Evolutionary conservation across 164 flowering plant species (phyloP), one percentile per base, ranked within the genome.

Genomic region (Saururus chinensis): DNA sequence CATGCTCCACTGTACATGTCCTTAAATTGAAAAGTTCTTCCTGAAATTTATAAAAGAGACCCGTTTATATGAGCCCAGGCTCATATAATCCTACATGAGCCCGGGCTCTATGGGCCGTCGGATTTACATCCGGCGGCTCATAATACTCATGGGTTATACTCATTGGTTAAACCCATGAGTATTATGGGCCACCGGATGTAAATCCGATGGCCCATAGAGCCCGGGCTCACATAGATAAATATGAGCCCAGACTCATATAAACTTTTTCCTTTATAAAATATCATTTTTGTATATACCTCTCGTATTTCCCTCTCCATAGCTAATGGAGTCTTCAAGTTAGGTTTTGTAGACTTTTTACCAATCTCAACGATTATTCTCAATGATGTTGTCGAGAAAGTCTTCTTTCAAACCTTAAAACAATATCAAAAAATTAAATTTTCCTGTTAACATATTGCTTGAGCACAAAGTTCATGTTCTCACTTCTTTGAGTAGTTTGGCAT

Each of bases 381-480:
- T 51, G 19, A 5, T 20, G 19, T 51, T 16, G 19, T 6, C 54
- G 54, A 16, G 19, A 4, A 16, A 51, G 54, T 17, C 19, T 16
- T 26, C 59, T 23, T 7, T 57, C 40, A 57, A 57, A 57, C 8
- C 4, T 22, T 21, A 52, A 7, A 3, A 62, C 11, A 52, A 62
- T 52, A 19, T 35, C 58, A 17, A 7, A 20, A 19, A 62, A 52
- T n/a, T 10, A 45, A 19, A 21, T 56, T 62, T 40, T 40, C 26
- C 17, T 30, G 17, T 62, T 22, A 13, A 61, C 55, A 48, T 49
- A 61, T 14, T 22, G 45, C 20, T 49, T 48, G 35, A 61, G 22
- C 12, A 26, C 19, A 19, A 17, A 14, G 52, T 62, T 53, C 25
- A 62, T 52, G 53, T 57, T 53, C n/a, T 62, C 65, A 62, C 42